These are phyloP conservation scores for Puccinia novopanici DNA, from an alignment of 1,284 basidiomycete genomes.

Conservation along the genomic window DNA sequence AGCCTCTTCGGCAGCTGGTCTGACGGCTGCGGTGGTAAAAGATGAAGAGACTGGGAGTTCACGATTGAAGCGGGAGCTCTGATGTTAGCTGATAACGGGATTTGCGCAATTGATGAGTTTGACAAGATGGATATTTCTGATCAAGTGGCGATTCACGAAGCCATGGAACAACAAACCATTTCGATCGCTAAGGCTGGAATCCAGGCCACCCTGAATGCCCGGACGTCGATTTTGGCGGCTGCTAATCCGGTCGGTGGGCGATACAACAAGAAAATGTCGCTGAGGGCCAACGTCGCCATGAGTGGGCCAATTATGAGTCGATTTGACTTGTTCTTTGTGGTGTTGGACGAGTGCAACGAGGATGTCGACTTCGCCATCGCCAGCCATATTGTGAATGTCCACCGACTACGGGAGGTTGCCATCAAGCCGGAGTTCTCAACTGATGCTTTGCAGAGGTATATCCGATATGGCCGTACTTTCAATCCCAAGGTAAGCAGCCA, in stretches of 20 bases:
- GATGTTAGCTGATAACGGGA: constrained; percentile 99
- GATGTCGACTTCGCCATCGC: constrained; percentile 90
- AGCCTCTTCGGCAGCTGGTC: constrained; percentile 96
- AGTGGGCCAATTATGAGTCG: constrained; percentile 98
- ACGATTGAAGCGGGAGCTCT: constrained; percentile 98
- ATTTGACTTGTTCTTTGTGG: constrained; percentile 98
- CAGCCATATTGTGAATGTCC: constrained; percentile 95
- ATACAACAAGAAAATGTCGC: constrained; percentile 91
- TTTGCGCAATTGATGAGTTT: constrained; percentile 99
- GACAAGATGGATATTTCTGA: constrained; percentile 99
- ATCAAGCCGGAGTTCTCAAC: constrained; percentile 96
- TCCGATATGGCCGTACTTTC: constrained; percentile 93
- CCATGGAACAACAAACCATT: constrained; percentile 99
- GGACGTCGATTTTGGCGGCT: constrained; percentile 95
- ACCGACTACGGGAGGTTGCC: constrained; percentile 90
- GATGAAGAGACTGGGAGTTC: constrained; percentile 99
- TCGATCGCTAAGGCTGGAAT: constrained; percentile 99
- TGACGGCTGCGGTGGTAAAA: constrained; percentile 95
- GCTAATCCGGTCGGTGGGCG: constrained; percentile 95
- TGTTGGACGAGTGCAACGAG: constrained; percentile 95
- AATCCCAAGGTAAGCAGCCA: constrained; percentile 76
- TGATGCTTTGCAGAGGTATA: constrained; percentile 92
- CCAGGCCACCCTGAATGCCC: constrained; percentile 95
- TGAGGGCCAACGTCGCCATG: constrained; percentile 97
- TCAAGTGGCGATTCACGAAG: constrained; percentile 99